Base-by-base conservation (phyloP, 441 rosid genomes). In the Croton laevigatus region DNA sequence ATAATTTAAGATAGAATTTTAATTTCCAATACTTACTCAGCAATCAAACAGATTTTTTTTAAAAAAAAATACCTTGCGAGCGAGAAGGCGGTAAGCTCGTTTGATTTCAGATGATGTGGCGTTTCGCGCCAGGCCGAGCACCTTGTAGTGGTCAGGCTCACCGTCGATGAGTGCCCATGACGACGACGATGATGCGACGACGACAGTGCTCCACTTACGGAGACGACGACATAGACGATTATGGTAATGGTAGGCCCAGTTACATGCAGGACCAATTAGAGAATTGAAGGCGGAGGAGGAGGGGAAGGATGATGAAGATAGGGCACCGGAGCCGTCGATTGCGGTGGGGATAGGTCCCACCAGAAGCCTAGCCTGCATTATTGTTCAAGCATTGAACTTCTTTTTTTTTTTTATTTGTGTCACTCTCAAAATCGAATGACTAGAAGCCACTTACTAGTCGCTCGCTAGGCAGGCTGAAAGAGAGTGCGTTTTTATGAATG, bases 61-160 rank as follows among this genome's bases (percentile, higher is more conserved):
- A 34, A 48, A 19, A 58, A 42, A 54, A 44, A 27, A 52, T 65
- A 86, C 97, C 96, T 88, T 90, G 61, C 88, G 93, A 62, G 98
- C 96, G 42, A 94, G 92, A 52, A 89, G 80, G 60, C 97, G 98
- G 81, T 87, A 94, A 74, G 97, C 96, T 74, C 75, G 83, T 71
- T 91, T 91, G 66, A 94, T 85, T 70, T 91, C 97, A 13, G 81
- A 83, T 17, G 80, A 65, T 38, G 94, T 76, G 64, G 97, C 89
- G 77, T 64, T 71, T 37, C 80, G 82, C 1, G 81, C 22, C 74
- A 91, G 44, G 17, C 97, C 92, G 59, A 94, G 78, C 46, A 87
- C 88, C 23, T 79, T 80, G 71, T 91, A 91, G 61, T 89, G 93
- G 72, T 86, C 86, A 75, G 77, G 81, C 71, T 80, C 87, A 27